A percentile compares a stretch with the other conserved stretches of the same genome.
These are phyloP conservation scores for Craspedostauros australis DNA, from an alignment of 108 stramenopile genomes.

Conservation along the genomic window DNA sequence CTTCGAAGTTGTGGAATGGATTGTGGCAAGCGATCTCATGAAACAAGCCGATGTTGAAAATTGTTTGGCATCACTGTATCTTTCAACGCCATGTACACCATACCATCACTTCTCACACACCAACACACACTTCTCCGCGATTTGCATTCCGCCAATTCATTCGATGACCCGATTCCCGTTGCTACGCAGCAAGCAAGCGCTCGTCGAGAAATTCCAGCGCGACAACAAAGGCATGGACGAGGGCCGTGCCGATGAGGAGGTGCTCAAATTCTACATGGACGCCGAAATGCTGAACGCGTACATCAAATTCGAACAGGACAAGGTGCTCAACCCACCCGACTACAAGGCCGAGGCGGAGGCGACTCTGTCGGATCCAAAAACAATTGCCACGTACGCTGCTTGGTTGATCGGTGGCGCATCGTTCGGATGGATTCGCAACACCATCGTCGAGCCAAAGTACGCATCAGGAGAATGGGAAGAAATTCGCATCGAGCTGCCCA, in stretches of 20 bases:
- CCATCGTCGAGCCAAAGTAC: conserved; percentile 26
- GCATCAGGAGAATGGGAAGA: conserved; percentile 36
- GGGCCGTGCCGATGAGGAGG: conserved; percentile 40
- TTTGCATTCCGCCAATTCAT: not conserved
- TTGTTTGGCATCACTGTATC: conserved; percentile 2
- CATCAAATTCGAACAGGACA: conserved; percentile 55
- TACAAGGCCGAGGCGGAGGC: conserved; percentile 8
- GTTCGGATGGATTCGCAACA: conserved; percentile 16
- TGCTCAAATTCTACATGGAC: conserved; percentile 72
- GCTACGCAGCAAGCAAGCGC: conserved; percentile 61
- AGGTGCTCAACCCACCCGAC: conserved; percentile 45
- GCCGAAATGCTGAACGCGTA: conserved; percentile 66
- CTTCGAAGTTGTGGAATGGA: not conserved
- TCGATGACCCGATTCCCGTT: conserved; percentile 3
- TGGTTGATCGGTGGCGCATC: conserved; percentile 24
- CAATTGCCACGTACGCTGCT: conserved; percentile 19
- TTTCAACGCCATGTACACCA: not conserved
- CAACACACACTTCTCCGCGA: no score
- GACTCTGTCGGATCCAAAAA: conserved; percentile 3
- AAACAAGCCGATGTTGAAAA: not conserved
- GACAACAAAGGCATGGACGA: conserved; percentile 47
- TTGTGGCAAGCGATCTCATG: not conserved
- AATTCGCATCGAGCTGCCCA: conserved; percentile 11
- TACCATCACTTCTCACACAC: no score
- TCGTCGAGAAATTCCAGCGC: conserved; percentile 50